Conservation (phyloP, 176 grass and related monocot genomes). For the Pontederia paniculata region DNA sequence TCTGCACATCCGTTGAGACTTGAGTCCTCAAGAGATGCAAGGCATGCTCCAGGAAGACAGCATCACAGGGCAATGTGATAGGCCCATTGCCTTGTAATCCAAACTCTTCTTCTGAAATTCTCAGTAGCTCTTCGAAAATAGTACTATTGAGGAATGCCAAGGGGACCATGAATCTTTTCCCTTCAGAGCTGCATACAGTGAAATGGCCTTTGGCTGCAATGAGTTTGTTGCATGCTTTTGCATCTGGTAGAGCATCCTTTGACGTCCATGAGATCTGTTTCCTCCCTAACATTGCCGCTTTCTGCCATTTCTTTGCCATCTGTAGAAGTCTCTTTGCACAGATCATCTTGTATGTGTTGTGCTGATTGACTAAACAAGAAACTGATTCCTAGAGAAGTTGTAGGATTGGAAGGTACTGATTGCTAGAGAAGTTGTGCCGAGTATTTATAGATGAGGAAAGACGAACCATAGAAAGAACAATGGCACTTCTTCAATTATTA, state of each 20-base stretch:
- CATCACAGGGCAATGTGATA: slow-evolving; percentile 27
- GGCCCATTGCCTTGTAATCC: slow-evolving; percentile 19
- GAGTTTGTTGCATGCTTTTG: slow-evolving; percentile 17
- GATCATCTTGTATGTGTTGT: background rate
- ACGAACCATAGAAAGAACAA: background rate
- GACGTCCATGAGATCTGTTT: background rate
- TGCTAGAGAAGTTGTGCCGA: background rate
- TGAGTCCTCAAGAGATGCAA: slow-evolving; percentile 13
- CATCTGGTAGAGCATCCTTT: slow-evolving; percentile 12
- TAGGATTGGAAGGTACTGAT: background rate
- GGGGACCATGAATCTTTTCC: slow-evolving; percentile 24
- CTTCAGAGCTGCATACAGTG: slow-evolving; percentile 25
- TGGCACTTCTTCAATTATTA: background rate
- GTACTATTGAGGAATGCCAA: slow-evolving; percentile 6
- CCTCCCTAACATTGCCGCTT: slow-evolving; percentile 2
- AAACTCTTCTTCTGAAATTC: slow-evolving; percentile 29
- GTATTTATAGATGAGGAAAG: slow-evolving; percentile 6
- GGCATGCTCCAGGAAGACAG: slow-evolving; percentile 9
- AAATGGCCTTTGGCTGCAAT: slow-evolving; percentile 39
- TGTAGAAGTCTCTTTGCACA: background rate
- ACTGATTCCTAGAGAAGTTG: no score
- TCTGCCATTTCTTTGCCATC: slow-evolving; percentile 20
- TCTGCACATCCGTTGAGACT: slow-evolving; percentile 18
- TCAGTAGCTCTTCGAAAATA: slow-evolving; percentile 30
- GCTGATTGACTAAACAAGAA: background rate